These are phyloP conservation scores for Vigna mungo DNA, from an alignment of 306 rosid species.

Conservation along the genomic window DNA sequence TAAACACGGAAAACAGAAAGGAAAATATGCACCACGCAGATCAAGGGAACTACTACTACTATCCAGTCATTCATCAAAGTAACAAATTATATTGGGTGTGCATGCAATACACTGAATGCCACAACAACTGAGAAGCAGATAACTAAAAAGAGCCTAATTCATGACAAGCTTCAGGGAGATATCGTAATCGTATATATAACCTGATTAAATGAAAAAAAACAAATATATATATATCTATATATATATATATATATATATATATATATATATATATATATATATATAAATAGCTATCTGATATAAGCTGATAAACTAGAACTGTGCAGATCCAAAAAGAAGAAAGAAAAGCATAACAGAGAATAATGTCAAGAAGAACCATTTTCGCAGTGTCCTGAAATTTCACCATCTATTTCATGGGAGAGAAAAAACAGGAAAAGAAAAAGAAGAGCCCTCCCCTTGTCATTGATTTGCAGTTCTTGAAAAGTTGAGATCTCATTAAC, in stretches of 20 bases:
- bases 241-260: no score
- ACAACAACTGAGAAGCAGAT: neutral
- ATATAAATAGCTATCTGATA: neutral
- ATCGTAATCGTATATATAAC: neutral
- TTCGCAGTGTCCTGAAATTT: neutral
- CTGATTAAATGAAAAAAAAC: neutral
- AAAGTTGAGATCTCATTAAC: conserved; percentile 38
- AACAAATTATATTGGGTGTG: neutral
- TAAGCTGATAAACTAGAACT: conserved; percentile 23
- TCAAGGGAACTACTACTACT: conserved; percentile 16
- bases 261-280: no score
- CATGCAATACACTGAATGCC: conserved; percentile 20
- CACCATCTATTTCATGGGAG: conserved; percentile 4
- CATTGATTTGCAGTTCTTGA: conserved; percentile 24
- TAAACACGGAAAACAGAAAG: conserved; percentile 12
- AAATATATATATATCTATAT: no score
- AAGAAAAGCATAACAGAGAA: neutral
- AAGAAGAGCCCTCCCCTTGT: conserved; percentile 1
- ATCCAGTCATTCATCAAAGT: conserved; percentile 9
- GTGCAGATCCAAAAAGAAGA: conserved; percentile 21
- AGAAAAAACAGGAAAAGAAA: neutral
- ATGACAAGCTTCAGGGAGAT: conserved; percentile 7
- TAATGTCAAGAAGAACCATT: conserved; percentile 10
- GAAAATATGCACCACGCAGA: conserved; percentile 37
- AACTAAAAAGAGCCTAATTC: conserved; percentile 19